Conservation (phyloP, 345 rosid genomes). For the Pseudoturritis turrita region DNA sequence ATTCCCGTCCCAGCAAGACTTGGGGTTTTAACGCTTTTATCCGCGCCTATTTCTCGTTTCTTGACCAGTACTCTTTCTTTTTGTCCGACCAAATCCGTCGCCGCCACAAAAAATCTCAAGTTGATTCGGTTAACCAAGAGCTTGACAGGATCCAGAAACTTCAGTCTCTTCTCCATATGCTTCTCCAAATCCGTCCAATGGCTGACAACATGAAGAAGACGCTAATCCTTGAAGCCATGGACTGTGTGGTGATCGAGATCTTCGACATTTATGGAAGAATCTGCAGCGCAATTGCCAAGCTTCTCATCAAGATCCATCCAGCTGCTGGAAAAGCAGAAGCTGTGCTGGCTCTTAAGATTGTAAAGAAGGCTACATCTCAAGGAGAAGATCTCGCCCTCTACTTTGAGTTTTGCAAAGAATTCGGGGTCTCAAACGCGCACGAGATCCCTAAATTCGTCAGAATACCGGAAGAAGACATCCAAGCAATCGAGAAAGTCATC, state of each 20-base stretch:
- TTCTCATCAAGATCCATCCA: slow-evolving; percentile 39
- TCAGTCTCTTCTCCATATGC: slow-evolving; percentile 55
- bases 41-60: slow-evolving; percentile 62
- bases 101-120: slow-evolving; percentile 14
- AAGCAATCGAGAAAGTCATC: slow-evolving; percentile 45
- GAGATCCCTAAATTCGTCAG: slow-evolving; percentile 43
- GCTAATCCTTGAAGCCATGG: slow-evolving; percentile 75
- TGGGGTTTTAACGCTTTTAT: slow-evolving; percentile 67
- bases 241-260: slow-evolving; percentile 60
- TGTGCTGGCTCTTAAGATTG: slow-evolving; percentile 43
- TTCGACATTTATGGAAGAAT: slow-evolving; percentile 59
- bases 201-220: slow-evolving; percentile 44
- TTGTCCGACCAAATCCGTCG: slow-evolving; percentile 27
- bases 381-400: slow-evolving; percentile 47
- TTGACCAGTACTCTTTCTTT: slow-evolving; percentile 55
- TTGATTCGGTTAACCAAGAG: slow-evolving; percentile 21
- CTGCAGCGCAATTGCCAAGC: slow-evolving; percentile 43
- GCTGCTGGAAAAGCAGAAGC: slow-evolving; percentile 45
- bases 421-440: slow-evolving; percentile 53
- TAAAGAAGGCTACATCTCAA: slow-evolving; percentile 54
- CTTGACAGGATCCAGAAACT: slow-evolving; percentile 41
- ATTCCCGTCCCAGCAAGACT: slow-evolving; percentile 34
- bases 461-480: slow-evolving; percentile 50
- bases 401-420: slow-evolving; percentile 52
- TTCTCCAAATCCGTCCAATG: slow-evolving; percentile 62